Evolutionary conservation across 495 filamentous ascomycete genomes (phyloP).

Genomic region (Annulohypoxylon maeteangense): DNA sequence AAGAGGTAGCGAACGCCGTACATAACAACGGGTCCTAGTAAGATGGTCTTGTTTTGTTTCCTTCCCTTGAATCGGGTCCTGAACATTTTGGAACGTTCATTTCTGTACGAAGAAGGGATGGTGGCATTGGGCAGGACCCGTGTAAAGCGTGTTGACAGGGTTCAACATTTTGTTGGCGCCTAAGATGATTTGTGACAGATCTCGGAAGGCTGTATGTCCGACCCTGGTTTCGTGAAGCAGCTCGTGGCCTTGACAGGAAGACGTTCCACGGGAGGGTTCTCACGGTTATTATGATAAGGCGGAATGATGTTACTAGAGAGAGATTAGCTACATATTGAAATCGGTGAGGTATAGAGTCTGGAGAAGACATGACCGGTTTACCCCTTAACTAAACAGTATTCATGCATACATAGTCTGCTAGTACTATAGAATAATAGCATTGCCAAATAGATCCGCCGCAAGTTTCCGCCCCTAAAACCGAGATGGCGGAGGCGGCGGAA

Average conservation of each 20-base stretch:
- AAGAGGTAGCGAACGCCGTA: constrained; percentile 31
- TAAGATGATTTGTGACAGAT: constrained; percentile 45
- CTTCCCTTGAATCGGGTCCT: constrained; percentile 30
- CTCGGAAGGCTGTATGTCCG: constrained; percentile 31
- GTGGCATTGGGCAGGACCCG: constrained; percentile 35
- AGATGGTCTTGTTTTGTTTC: constrained; percentile 13
- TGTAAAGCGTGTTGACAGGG: constrained; percentile 36
- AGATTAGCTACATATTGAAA: neutral
- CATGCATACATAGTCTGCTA: neutral
- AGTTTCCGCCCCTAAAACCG: constrained; percentile 23
- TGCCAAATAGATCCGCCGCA: neutral
- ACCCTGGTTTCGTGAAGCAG: constrained; percentile 13
- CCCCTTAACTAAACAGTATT: neutral
- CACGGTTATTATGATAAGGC: constrained; percentile 1
- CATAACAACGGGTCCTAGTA: constrained; percentile 2
- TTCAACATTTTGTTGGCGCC: constrained; percentile 39
- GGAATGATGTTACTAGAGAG: constrained; percentile 9
- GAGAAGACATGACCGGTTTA: neutral
- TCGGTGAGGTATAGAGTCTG: neutral
- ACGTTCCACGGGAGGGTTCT: neutral
- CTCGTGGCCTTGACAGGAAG: constrained; percentile 29
- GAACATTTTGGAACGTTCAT: constrained; percentile 12
- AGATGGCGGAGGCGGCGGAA: constrained; percentile 20
- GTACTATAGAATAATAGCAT: neutral
- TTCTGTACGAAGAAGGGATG: constrained; percentile 24